Conservation (phyloP, 345 rosid species). For the Brassica carinata region DNA sequence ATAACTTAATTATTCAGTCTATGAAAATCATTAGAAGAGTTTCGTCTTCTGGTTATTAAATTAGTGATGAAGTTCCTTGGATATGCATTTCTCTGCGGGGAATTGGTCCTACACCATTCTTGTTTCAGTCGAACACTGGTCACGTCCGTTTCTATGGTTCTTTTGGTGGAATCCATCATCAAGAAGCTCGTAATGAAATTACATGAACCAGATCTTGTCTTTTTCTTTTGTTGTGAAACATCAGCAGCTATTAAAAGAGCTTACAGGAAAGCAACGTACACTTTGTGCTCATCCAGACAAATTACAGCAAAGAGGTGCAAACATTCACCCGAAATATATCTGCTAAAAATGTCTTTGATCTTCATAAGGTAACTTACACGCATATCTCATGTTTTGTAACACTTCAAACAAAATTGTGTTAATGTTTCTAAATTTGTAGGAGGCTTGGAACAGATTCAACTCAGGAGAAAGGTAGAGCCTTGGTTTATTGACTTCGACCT, state of each 20-base stretch:
- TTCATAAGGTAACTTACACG: conserved; percentile 65
- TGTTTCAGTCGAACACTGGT: background rate
- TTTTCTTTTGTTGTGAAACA: conserved; percentile 34
- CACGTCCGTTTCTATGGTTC: background rate
- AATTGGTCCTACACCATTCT: background rate
- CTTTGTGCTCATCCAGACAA: conserved; percentile 97
- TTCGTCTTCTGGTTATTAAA: background rate
- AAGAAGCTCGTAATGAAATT: background rate
- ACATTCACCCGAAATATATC: conserved; percentile 84
- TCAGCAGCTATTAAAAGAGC: conserved; percentile 89
- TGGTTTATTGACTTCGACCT: conserved; percentile 12
- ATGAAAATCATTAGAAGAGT: background rate
- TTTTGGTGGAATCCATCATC: background rate
- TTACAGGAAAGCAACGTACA: conserved; percentile 84
- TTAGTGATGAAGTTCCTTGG: background rate
- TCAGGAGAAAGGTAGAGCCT: conserved; percentile 75
- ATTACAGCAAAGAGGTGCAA: conserved; percentile 92
- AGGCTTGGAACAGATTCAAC: conserved; percentile 93
- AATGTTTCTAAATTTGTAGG: conserved; percentile 49
- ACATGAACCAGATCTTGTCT: background rate
- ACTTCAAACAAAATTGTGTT: conserved; percentile 6
- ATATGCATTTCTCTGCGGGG: background rate
- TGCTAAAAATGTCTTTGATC: conserved; percentile 97
- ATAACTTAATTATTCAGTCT: background rate
- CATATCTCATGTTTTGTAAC: background rate